Percentiles rank a stretch among this genome's conserved stretches.
These are phyloP conservation scores for Oryza australiensis DNA, from an alignment of 176 grass and related monocot genomes.

Conservation along the genomic window DNA sequence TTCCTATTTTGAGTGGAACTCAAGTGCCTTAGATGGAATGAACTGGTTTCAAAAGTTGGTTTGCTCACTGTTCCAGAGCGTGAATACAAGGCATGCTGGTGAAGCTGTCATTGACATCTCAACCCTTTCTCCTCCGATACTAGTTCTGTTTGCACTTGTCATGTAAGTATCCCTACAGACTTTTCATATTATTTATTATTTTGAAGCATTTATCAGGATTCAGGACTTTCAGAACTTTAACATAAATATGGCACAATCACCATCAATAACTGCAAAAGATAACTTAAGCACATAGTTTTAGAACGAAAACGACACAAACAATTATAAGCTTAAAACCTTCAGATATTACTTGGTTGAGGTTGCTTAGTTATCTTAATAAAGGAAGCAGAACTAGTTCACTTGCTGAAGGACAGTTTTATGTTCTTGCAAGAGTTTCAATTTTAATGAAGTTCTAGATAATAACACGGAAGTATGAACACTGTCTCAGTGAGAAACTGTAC, in stretches of 20 bases:
- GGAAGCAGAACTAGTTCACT: neutral
- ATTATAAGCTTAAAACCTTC: neutral
- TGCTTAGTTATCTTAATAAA: neutral
- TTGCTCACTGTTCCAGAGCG: constrained; percentile 46
- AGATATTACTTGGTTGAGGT: neutral
- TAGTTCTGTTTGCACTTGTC: constrained; percentile 55
- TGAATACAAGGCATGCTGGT: constrained; percentile 51
- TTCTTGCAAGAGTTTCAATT: neutral
- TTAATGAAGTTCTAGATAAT: neutral
- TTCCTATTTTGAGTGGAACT: constrained; percentile 54
- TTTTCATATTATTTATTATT: neutral
- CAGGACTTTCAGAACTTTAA: neutral
- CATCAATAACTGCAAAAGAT: neutral
- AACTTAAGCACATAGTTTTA: neutral
- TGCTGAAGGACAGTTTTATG: neutral
- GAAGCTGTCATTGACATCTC: constrained; percentile 52
- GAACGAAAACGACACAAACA: neutral
- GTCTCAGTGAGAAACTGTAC: neutral
- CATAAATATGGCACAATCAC: neutral
- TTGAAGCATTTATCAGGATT: neutral
- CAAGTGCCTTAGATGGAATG: constrained; percentile 40
- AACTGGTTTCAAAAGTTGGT: constrained; percentile 52
- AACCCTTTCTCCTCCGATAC: constrained; percentile 44
- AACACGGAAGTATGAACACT: neutral
- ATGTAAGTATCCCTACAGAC: constrained; percentile 52